Evolutionary conservation across 495 filamentous ascomycete genomes (phyloP).

Genomic region (Penicillium angulare): DNA sequence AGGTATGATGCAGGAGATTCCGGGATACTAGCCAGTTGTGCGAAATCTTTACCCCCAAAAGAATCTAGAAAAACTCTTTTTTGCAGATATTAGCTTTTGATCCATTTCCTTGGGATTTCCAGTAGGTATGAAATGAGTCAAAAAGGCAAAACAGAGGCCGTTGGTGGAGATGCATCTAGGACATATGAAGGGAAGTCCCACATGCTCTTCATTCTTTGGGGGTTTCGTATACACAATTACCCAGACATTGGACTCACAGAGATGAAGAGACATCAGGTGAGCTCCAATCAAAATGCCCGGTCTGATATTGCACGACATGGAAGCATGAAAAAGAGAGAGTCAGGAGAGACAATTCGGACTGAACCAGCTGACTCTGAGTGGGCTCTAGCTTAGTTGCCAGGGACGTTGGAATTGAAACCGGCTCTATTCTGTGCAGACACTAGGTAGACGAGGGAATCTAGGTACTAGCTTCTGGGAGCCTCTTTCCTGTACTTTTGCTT

Average conservation of each 20-base stretch:
- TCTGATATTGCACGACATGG: slow-evolving; percentile 28
- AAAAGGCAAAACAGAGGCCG: background rate
- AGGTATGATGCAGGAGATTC: slow-evolving; percentile 16
- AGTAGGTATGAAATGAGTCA: background rate
- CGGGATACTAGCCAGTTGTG: slow-evolving; percentile 9
- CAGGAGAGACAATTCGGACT: slow-evolving; percentile 8
- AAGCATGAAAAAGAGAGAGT: slow-evolving; percentile 1
- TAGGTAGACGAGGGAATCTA: too few relatives aligned
- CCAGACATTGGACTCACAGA: slow-evolving; percentile 1
- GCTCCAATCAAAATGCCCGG: slow-evolving; percentile 13
- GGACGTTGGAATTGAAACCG: slow-evolving; percentile 24
- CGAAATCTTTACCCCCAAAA: too few relatives aligned
- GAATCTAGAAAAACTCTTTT: too few relatives aligned
- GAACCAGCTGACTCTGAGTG: slow-evolving; percentile 18
- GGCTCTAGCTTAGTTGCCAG: slow-evolving; percentile 25
- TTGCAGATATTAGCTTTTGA: too few relatives aligned
- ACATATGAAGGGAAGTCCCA: background rate
- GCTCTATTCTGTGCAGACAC: slow-evolving; percentile 10
- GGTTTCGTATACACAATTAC: slow-evolving; percentile 11
- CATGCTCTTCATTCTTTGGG: background rate
- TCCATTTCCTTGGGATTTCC: too few relatives aligned
- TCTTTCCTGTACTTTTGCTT: background rate
- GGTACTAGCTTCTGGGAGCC: background rate
- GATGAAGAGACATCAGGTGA: slow-evolving; percentile 5
- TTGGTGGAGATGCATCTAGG: background rate